These are phyloP conservation scores for Globisporangium solare DNA, from an alignment of 352 stramenopile species.

Conservation along the genomic window DNA sequence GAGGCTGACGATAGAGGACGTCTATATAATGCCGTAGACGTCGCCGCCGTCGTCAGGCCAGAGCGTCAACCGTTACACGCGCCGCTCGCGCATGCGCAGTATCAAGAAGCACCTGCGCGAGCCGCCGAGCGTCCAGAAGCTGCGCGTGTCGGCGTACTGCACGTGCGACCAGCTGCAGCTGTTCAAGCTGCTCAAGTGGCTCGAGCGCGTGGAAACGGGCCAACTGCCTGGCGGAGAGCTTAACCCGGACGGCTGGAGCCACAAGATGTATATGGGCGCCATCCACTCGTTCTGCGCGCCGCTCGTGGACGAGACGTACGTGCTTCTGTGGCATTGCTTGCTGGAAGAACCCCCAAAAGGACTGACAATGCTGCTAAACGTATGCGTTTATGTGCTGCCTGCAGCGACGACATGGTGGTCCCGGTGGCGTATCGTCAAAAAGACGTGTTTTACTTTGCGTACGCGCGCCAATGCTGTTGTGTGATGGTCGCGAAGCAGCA, in stretches of 20 bases:
- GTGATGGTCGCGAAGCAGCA: slow-evolving; percentile 1
- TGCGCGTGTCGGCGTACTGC: slow-evolving; percentile 82
- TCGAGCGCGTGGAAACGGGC: slow-evolving; percentile 72
- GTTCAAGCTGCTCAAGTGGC: slow-evolving; percentile 87
- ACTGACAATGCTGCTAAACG: neutral
- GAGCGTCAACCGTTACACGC: slow-evolving; percentile 69
- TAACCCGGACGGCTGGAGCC: slow-evolving; percentile 69
- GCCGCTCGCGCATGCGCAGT: slow-evolving; percentile 75
- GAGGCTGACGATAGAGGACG: neutral
- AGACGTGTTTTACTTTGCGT: slow-evolving; percentile 86
- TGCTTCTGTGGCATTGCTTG: neutral
- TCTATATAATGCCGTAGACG: slow-evolving; percentile 10
- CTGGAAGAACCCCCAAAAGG: neutral
- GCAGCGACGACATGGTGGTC: slow-evolving; percentile 29
- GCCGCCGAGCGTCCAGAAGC: slow-evolving; percentile 64
- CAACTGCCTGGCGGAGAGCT: slow-evolving; percentile 73
- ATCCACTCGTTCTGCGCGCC: slow-evolving; percentile 74
- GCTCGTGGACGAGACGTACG: slow-evolving; percentile 33
- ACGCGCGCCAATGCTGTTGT: slow-evolving; percentile 16
- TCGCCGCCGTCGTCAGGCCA: slow-evolving; percentile 28
- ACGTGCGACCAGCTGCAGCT: slow-evolving; percentile 79
- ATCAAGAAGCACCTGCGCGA: slow-evolving; percentile 81
- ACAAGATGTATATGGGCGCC: slow-evolving; percentile 87
- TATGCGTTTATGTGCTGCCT: neutral
- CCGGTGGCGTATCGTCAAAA: slow-evolving; percentile 64